Base-by-base conservation (phyloP, 495 filamentous ascomycete species). In the Trichocladium antarcticum region DNA sequence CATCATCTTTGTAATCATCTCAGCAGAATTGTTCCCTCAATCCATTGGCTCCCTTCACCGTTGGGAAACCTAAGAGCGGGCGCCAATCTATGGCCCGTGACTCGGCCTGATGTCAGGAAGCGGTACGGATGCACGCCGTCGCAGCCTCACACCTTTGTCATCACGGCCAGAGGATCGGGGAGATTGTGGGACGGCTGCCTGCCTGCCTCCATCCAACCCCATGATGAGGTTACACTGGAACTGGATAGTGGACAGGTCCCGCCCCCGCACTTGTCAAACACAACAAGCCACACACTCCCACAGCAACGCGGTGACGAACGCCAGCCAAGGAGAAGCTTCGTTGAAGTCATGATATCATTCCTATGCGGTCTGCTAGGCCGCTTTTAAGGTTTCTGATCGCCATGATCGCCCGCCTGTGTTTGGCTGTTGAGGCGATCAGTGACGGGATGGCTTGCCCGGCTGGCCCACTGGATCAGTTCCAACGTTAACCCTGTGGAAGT, bases 211-310 rank as follows among this genome's bases (percentile, higher is more conserved):
- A n/a, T n/a, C n/a, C n/a, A n/a, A n/a, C n/a, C 39, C 14, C 45
- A 35, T 48, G 44, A n/a, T 34, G 37, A 50, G 47, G 52, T 55
- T 55, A 37, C 52, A 55, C 52, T 42, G 41, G 51, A 47, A 37
- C 17, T 16, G 11, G 15, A 22, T 39, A 22, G 16, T 45, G 40
- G 35, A 40, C 52, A 50, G 37, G 35, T 54, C 36, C 24, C 45
- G 31, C 40, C 51, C n/a, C 37, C 45, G n/a, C 31, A 41, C 20
- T 21, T 8, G 24, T 4, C 24, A 20, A 28, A 16, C 24, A 35
- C 37, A 29, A 53, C 32, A 42, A 53, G 31, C 27, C 35, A 20
- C 45, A 35, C n/a, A n/a, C n/a, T n/a, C n/a, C n/a, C n/a, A n/a
- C n/a, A n/a, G n/a, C n/a, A n/a, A n/a, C n/a, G n/a, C n/a, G n/a